Conservation (phyloP, 345 rosid species). For the Arabidopsis arenosa region DNA sequence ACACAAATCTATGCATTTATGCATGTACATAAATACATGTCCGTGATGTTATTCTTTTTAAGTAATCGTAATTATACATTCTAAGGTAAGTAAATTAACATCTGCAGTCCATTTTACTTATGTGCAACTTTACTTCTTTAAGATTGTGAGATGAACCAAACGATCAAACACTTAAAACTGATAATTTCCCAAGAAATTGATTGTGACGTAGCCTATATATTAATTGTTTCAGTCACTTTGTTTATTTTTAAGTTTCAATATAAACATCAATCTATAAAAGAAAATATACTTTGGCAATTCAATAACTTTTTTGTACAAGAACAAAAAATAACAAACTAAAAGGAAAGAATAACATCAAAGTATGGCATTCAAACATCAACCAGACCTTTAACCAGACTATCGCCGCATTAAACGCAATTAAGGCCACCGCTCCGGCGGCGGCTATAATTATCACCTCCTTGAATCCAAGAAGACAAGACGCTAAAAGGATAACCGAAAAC, state of each 20-base stretch:
- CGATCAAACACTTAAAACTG: background rate
- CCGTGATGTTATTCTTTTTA: background rate
- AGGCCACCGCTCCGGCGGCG: background rate
- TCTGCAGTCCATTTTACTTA: background rate
- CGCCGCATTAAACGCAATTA: conserved; percentile 13
- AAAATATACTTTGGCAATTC: background rate
- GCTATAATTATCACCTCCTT: conserved; percentile 24
- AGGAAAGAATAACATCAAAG: conserved; percentile 28
- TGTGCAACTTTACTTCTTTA: background rate
- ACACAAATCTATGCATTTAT: background rate
- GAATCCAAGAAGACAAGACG: conserved; percentile 32
- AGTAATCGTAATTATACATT: too few species aligned
- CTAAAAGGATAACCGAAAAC: conserved; percentile 9
- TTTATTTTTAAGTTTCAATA: too few species aligned
- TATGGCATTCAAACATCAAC: conserved; percentile 21
- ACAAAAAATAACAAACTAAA: conserved; percentile 15
- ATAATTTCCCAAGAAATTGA: background rate
- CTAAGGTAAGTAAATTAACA: background rate
- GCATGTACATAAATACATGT: background rate
- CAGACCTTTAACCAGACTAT: conserved; percentile 32
- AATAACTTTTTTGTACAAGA: background rate
- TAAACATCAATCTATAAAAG: too few species aligned
- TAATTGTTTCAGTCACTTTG: too few species aligned
- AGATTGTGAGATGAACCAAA: background rate
- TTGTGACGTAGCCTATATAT: too few species aligned